These are phyloP conservation scores for Heritiera littoralis DNA, from an alignment of 345 rosid species.

Conservation along the genomic window DNA sequence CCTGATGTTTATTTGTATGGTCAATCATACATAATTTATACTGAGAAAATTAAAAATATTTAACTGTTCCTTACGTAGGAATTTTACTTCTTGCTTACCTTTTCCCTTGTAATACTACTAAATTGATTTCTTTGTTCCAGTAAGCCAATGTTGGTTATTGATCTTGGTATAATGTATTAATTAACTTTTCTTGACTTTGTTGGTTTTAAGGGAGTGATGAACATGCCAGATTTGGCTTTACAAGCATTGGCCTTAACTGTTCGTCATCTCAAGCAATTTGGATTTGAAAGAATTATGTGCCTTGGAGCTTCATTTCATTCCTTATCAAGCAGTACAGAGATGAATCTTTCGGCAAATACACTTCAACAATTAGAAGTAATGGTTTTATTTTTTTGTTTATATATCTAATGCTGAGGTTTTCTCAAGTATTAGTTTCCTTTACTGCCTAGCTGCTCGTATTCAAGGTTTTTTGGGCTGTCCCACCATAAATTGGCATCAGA, in stretches of 20 bases:
- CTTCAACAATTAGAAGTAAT: constrained; percentile 92
- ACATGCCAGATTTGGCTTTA: constrained; percentile 85
- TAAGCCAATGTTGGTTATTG: background rate
- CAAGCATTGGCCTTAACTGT: constrained; percentile 75
- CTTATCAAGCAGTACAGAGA: constrained; percentile 66
- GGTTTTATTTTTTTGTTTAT: background rate
- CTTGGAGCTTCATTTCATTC: constrained; percentile 74
- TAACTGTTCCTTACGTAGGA: background rate
- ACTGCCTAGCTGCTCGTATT: constrained; percentile 1
- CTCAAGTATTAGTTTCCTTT: background rate
- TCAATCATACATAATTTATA: background rate
- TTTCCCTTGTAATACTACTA: background rate
- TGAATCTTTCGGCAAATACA: constrained; percentile 84
- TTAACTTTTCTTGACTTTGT: constrained; percentile 16
- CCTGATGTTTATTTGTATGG: background rate
- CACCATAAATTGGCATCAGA: background rate
- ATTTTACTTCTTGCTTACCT: background rate
- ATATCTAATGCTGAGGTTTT: background rate
- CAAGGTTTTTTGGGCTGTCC: background rate
- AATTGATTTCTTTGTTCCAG: background rate
- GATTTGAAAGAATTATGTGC: constrained; percentile 76
- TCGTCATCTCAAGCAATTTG: constrained; percentile 84
- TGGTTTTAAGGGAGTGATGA: constrained; percentile 58
- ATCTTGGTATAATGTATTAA: constrained; percentile 11
- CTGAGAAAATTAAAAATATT: background rate